Evolutionary conservation across 1,284 basidiomycete species (phyloP).

Genomic region (Gymnopus androsaceus): DNA sequence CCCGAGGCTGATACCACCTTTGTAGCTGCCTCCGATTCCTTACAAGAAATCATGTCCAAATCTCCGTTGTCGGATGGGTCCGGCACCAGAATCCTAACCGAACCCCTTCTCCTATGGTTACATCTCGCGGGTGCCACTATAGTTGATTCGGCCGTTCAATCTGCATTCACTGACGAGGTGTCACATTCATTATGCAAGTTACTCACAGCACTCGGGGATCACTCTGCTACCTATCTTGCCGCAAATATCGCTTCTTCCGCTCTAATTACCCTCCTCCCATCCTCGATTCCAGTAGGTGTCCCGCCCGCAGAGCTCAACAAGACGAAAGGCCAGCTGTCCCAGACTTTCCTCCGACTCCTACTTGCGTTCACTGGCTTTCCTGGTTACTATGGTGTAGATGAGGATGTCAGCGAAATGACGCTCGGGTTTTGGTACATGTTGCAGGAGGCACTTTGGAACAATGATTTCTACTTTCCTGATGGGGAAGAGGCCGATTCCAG

Average conservation of each 20-base stretch:
- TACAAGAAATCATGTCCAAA: conserved; percentile 77
- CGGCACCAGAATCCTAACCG: conserved; percentile 72
- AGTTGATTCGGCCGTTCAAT: conserved; percentile 48
- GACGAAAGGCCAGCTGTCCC: conserved; percentile 56
- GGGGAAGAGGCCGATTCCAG: conserved; percentile 38
- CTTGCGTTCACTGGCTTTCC: conserved; percentile 77
- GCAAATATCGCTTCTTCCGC: conserved; percentile 56
- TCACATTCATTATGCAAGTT: conserved; percentile 78
- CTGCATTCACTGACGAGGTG: conserved; percentile 51
- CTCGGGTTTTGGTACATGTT: conserved; percentile 87
- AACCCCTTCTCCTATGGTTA: conserved; percentile 80
- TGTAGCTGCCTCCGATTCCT: conserved; percentile 63
- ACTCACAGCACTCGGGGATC: conserved; percentile 79
- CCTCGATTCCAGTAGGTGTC: conserved; percentile 20
- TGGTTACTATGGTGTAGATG: conserved; percentile 78
- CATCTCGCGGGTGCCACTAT: conserved; percentile 56
- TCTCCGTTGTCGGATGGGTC: conserved; percentile 74
- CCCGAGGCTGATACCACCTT: conserved; percentile 59
- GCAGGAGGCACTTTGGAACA: conserved; percentile 84
- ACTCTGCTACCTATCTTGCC: conserved; percentile 81
- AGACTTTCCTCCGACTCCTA: conserved; percentile 70
- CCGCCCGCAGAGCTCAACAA: conserved; percentile 23
- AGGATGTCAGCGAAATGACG: conserved; percentile 84
- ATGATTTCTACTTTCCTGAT: conserved; percentile 53
- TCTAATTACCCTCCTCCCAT: conserved; percentile 26